These are phyloP conservation scores for Mycena filopes DNA, from an alignment of 768 basidiomycete species.

Conservation along the genomic window DNA sequence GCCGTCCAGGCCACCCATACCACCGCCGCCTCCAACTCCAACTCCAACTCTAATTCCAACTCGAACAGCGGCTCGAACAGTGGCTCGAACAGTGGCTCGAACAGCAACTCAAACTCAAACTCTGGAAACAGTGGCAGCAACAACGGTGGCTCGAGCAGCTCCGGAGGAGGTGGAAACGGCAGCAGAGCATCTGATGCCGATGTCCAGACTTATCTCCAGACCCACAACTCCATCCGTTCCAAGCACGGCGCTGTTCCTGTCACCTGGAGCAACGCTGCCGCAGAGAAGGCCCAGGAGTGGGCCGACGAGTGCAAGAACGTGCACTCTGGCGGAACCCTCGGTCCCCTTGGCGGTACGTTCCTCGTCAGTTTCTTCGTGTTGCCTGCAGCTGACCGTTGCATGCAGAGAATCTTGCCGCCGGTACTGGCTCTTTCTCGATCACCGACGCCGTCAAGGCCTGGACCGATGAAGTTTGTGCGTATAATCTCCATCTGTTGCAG, in stretches of 20 bases:
- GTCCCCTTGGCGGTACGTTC: conserved; percentile 67
- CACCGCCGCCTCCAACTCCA: conserved; percentile 26
- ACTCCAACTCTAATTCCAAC: conserved; percentile 23
- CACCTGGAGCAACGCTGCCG: conserved; percentile 71
- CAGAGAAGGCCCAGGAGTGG: conserved; percentile 75
- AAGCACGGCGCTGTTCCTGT: conserved; percentile 72
- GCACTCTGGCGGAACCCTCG: conserved; percentile 76
- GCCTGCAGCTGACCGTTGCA: background rate
- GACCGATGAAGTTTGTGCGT: conserved; percentile 76
- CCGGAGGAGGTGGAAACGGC: conserved; percentile 45
- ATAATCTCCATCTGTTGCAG: background rate
- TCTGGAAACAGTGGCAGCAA: conserved; percentile 26
- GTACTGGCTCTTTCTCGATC: conserved; percentile 69
- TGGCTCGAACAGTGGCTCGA: conserved; percentile 19
- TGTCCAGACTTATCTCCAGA: conserved; percentile 61
- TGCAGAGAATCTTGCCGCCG: conserved; percentile 82
- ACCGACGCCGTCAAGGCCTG: conserved; percentile 63
- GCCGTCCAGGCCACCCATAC: conserved; percentile 21
- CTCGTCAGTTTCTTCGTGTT: background rate
- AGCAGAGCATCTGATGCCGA: conserved; percentile 53
- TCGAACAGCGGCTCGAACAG: conserved; percentile 19
- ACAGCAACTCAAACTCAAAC: conserved; percentile 27
- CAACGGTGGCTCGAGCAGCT: conserved; percentile 30
- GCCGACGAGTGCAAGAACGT: conserved; percentile 73
- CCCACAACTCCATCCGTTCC: conserved; percentile 72